A percentile compares a stretch with the other conserved stretches of the same genome.
These are phyloP conservation scores for Trypanosoma mega DNA, from an alignment of 208 protist genomes.

Conservation along the genomic window DNA sequence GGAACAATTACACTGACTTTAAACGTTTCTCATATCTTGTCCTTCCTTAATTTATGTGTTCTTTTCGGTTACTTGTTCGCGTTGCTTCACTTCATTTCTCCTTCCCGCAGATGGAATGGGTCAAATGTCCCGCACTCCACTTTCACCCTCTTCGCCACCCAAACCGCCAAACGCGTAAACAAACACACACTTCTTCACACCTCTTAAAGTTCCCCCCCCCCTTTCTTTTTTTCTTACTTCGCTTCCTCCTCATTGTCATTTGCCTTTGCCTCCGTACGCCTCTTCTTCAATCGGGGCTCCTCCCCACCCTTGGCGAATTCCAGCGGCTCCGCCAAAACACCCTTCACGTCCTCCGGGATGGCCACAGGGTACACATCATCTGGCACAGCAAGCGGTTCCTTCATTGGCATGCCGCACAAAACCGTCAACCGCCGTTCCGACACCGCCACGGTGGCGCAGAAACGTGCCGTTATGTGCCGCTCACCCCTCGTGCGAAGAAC, in stretches of 20 bases:
- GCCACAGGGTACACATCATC: constrained; percentile 25
- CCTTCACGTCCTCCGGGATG: constrained; percentile 38
- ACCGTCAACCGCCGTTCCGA: constrained; percentile 68
- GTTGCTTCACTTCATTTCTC: constrained; percentile 30
- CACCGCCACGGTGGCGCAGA: constrained; percentile 78
- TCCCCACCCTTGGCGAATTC: constrained; percentile 39
- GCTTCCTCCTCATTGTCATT: constrained; percentile 13
- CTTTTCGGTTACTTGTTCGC: background rate
- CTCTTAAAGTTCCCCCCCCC: too few relatives aligned
- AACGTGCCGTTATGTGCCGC: constrained; percentile 65
- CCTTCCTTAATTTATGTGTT: constrained; percentile 4
- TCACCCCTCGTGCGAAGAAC: constrained; percentile 55
- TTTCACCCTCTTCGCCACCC: too few relatives aligned
- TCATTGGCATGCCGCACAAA: constrained; percentile 69
- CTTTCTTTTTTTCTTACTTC: background rate
- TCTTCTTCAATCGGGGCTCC: constrained; percentile 21
- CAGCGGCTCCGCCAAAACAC: constrained; percentile 38
- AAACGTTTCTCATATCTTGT: constrained; percentile 8
- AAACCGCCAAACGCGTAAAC: too few relatives aligned
- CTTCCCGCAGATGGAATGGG: too few relatives aligned
- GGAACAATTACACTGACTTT: background rate
- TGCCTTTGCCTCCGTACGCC: constrained; percentile 29
- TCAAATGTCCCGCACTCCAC: too few relatives aligned
- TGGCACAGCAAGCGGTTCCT: constrained; percentile 34
- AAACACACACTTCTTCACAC: background rate